phyloP scores from a whole-genome alignment of 2,329 filamentous ascomycete species.

The Aspergillus sergii region DNA sequence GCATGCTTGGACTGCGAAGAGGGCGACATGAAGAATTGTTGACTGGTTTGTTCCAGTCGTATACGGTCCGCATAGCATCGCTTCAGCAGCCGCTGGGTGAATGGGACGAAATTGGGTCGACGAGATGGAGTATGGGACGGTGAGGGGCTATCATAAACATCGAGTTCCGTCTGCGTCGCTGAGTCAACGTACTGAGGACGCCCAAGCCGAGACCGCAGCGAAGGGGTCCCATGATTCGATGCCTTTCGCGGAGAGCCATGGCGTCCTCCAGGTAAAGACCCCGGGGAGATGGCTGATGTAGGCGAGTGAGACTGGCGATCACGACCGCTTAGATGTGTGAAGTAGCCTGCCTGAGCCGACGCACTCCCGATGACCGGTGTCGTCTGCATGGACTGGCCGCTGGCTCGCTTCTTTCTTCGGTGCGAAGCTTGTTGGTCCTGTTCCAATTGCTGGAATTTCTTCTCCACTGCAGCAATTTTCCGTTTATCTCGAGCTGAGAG shows the following conservation, averaged over 20 bases:
- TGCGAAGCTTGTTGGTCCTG: constrained; percentile 55
- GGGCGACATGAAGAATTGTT: constrained; percentile 22
- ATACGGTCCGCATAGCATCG: constrained; percentile 46
- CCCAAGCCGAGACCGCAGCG: constrained; percentile 26
- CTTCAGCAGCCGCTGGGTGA: constrained; percentile 46
- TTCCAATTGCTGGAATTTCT: constrained; percentile 63
- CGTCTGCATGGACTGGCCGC: constrained; percentile 56
- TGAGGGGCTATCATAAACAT: constrained; percentile 37
- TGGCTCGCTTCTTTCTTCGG: constrained; percentile 60
- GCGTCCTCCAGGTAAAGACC: constrained; percentile 26
- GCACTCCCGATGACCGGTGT: constrained; percentile 28
- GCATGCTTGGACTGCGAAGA: constrained; percentile 14
- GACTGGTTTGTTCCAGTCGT: constrained; percentile 34
- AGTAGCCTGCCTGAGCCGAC: constrained; percentile 5
- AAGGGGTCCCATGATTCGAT: constrained; percentile 33
- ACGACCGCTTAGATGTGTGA: constrained; percentile 26
- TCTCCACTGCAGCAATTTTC: constrained; percentile 65
- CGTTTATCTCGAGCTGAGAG: constrained; percentile 64
- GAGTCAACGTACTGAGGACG: constrained; percentile 44
- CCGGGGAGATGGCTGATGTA: constrained; percentile 32
- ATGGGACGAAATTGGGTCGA: constrained; percentile 40
- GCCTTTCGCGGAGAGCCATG: constrained; percentile 33
- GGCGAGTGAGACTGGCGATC: constrained; percentile 44
- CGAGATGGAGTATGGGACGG: constrained; percentile 22
- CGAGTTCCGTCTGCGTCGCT: constrained; percentile 47